These are phyloP conservation scores for Fusarium burgessii DNA, from an alignment of 2,329 filamentous ascomycete genomes.

Conservation along the genomic window DNA sequence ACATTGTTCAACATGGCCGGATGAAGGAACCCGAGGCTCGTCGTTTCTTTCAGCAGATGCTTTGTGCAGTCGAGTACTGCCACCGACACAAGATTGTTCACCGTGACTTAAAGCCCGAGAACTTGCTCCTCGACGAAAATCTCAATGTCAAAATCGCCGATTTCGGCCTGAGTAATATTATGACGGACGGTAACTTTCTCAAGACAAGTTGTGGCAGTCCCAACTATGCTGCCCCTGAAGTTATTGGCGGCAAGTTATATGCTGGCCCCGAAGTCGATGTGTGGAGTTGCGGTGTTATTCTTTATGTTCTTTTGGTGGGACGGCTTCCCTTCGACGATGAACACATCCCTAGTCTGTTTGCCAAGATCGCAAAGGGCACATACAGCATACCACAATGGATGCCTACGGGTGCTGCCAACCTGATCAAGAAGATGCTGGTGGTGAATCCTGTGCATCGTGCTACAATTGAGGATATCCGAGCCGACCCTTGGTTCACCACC, in stretches of 20 bases:
- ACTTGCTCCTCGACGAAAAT: conserved; percentile 91
- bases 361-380: conserved; percentile 95
- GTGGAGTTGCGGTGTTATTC: conserved; percentile 95
- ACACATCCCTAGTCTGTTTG: conserved; percentile 96
- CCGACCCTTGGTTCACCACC: conserved; percentile 93
- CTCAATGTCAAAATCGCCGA: conserved; percentile 99
- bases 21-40: conserved; percentile 94
- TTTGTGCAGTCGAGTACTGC: conserved; percentile 98
- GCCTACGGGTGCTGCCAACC: conserved; percentile 80
- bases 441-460: conserved; percentile 95
- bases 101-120: conserved; percentile 96
- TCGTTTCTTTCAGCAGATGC: conserved; percentile 98
- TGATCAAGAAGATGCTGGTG: conserved; percentile 94
- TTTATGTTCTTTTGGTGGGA: conserved; percentile 84
- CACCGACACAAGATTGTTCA: conserved; percentile 99
- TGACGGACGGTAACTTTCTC: conserved; percentile 99
- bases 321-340: conserved; percentile 97
- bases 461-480: conserved; percentile 91
- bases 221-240: conserved; percentile 97
- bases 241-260: conserved; percentile 97
- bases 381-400: conserved; percentile 95
- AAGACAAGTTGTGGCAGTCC: conserved; percentile 98
- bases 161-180: conserved; percentile 98
- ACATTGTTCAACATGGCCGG: conserved; percentile 93
- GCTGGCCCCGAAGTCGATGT: conserved; percentile 98